phyloP scores from a whole-genome alignment of 2,329 filamentous ascomycete genomes.

The Penicillium sp. region DNA sequence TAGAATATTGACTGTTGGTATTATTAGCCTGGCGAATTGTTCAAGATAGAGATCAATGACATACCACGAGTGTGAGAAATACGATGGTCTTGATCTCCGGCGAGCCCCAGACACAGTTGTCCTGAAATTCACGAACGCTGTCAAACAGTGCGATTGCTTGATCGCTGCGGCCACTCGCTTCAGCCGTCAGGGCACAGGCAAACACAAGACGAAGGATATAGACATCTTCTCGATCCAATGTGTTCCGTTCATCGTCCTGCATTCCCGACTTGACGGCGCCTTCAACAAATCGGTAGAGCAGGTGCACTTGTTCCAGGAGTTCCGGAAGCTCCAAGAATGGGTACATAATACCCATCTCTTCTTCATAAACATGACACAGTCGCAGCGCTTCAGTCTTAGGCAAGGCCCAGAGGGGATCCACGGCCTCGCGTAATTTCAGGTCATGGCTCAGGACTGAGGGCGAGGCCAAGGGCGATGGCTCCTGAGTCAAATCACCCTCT shows the following conservation, averaged over 20 bases:
- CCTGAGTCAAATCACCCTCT: constrained; percentile 49
- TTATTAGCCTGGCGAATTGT: constrained; percentile 5
- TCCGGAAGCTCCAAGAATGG: constrained; percentile 67
- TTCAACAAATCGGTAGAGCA: constrained; percentile 47
- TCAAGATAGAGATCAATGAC: constrained; percentile 4
- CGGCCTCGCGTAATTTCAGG: constrained; percentile 31
- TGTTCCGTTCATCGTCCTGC: constrained; percentile 30
- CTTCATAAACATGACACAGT: constrained; percentile 70
- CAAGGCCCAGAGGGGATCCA: constrained; percentile 72
- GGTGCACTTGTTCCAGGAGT: constrained; percentile 61
- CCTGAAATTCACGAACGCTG: constrained; percentile 64
- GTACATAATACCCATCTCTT: constrained; percentile 88
- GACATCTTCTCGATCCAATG: constrained; percentile 55
- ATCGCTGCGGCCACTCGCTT: constrained; percentile 70
- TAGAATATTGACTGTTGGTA: constrained; percentile 60
- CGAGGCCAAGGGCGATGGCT: constrained; percentile 31
- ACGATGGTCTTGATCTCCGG: constrained; percentile 55
- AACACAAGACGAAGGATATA: constrained; percentile 75
- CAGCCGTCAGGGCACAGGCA: constrained; percentile 68
- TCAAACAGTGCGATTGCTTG: constrained; percentile 68
- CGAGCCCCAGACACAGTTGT: constrained; percentile 56
- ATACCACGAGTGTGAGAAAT: constrained; percentile 48
- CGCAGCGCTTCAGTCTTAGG: constrained; percentile 71
- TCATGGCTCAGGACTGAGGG: constrained; percentile 21
- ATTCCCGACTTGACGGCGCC: background rate